Conservation (phyloP, 2,329 filamentous ascomycete genomes). For the Monilinia laxa region DNA sequence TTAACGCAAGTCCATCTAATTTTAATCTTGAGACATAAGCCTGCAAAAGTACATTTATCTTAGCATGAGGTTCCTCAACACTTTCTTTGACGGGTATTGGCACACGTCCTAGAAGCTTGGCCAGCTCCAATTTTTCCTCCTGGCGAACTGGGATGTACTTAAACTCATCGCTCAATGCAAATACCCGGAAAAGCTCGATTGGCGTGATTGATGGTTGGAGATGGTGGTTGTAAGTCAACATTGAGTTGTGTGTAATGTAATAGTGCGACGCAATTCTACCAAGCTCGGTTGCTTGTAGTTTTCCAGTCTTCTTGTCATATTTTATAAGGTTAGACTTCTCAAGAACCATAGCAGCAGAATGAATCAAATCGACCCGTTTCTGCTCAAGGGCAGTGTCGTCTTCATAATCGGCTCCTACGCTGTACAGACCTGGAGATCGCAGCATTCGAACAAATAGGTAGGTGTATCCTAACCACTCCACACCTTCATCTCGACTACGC, state of each 20-base stretch:
- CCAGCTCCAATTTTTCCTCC: conserved; percentile 94
- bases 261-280: conserved; percentile 97
- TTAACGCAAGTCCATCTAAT: conserved; percentile 88
- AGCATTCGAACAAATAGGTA: conserved; percentile 98
- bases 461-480: conserved; percentile 99
- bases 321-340: conserved; percentile 88
- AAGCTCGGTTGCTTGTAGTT: conserved; percentile 86
- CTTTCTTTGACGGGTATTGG: conserved; percentile 97
- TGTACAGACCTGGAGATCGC: conserved; percentile 89
- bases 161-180: conserved; percentile 95
- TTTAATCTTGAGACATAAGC: conserved; percentile 95
- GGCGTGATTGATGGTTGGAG: conserved; percentile 90
- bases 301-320: conserved; percentile 91
- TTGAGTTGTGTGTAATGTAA: conserved; percentile 94
- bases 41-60: conserved; percentile 96
- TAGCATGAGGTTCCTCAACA: conserved; percentile 93
- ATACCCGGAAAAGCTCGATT: conserved; percentile 95
- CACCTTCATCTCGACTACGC: conserved; percentile 85
- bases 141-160: conserved; percentile 98
- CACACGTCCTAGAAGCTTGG: conserved; percentile 84
- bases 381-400: conserved; percentile 90
- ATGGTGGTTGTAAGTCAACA: conserved; percentile 95
- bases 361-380: conserved; percentile 94
- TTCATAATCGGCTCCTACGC: conserved; percentile 93
- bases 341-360: conserved; percentile 84